Base-by-base conservation (phyloP, 352 stramenopile genomes). In the Phytophthora hybrid region DNA sequence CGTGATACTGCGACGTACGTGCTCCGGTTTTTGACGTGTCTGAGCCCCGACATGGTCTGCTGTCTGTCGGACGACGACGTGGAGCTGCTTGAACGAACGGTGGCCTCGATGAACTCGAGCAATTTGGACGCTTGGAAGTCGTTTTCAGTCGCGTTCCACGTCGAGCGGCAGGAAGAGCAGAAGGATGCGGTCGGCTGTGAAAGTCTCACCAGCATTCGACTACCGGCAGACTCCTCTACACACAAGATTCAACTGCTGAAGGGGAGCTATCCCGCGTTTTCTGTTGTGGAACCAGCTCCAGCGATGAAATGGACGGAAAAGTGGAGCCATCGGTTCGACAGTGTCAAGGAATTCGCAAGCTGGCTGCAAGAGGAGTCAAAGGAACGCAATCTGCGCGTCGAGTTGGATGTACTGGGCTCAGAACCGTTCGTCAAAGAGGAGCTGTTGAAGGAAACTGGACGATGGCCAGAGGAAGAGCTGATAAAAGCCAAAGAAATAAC, bases 1-100 rank as follows among this genome's bases (percentile, higher is more conserved):
- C 83, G 87, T 1, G 84, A 89, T 47, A 91, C 83, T 21, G 83
- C 85, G 18, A 91, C 88, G 47, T 94, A 93, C 19, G 77, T 93
- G 41, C 61, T 95, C 18, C 88, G 88, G 9, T 90, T 92, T 46
- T 68, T 91, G 41, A 88, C 84, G 18, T 84, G 79, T 39, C 65
- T 93, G 34, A 86, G 74, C 21, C 68, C 75, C 2, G 53, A 87
- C 11, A 76, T 93, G 31, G 75, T 87, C 10, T 89, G 79, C 59
- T 91, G 86, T 44, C 41, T 91, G n/a, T 81, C 74, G 11, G 8
- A 26, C 5, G 39, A 76, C 21, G 86, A 93, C 46, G 64, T 84
- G 6, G 16, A 60, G 4, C 18, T 66, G 5, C 41, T 89, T 19
- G 46, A 90, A 47, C 44, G 31, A 41, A 63, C 66, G 1, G 70